phyloP scores from a whole-genome alignment of 2,329 filamentous ascomycete genomes.

The Xylariomycetidae sp. region DNA sequence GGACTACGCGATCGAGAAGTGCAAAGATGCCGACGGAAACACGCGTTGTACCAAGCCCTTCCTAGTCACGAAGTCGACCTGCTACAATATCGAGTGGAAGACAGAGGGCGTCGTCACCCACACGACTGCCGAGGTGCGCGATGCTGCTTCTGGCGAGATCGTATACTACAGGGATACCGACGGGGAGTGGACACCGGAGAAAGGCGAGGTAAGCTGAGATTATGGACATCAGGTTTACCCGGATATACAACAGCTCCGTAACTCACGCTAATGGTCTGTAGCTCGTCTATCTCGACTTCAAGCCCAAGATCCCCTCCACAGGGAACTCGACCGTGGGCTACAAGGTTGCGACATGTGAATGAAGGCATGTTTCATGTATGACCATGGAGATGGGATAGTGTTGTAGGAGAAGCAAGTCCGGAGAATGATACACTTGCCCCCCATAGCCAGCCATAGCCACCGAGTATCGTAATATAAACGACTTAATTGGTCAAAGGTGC shows the following conservation, averaged over 20 bases:
- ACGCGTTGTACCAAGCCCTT: constrained; percentile 36
- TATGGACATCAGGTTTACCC: too few relatives aligned
- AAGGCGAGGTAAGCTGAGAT: constrained; percentile 37
- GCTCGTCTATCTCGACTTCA: constrained; percentile 42
- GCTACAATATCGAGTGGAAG: constrained; percentile 37
- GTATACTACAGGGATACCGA: constrained; percentile 42
- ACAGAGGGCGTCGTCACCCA: constrained; percentile 36
- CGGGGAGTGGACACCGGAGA: constrained; percentile 40
- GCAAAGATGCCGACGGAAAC: constrained; percentile 34
- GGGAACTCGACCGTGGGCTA: constrained; percentile 42
- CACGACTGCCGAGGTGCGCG: constrained; percentile 21
- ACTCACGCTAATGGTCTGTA: too few relatives aligned
- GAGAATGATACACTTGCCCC: too few relatives aligned
- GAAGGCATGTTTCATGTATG: not conserved
- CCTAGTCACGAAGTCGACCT: constrained; percentile 30
- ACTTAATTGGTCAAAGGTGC: too few relatives aligned
- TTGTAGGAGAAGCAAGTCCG: too few relatives aligned
- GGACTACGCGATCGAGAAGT: constrained; percentile 38
- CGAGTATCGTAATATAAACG: too few relatives aligned
- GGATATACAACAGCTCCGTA: too few relatives aligned
- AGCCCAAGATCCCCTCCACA: constrained; percentile 38
- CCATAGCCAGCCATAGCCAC: too few relatives aligned
- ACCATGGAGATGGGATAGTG: not conserved
- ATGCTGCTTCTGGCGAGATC: constrained; percentile 31
- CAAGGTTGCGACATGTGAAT: constrained; percentile 32